These are phyloP conservation scores for Calonectria hongkongensis DNA, from an alignment of 2,329 filamentous ascomycete genomes.

Conservation along the genomic window DNA sequence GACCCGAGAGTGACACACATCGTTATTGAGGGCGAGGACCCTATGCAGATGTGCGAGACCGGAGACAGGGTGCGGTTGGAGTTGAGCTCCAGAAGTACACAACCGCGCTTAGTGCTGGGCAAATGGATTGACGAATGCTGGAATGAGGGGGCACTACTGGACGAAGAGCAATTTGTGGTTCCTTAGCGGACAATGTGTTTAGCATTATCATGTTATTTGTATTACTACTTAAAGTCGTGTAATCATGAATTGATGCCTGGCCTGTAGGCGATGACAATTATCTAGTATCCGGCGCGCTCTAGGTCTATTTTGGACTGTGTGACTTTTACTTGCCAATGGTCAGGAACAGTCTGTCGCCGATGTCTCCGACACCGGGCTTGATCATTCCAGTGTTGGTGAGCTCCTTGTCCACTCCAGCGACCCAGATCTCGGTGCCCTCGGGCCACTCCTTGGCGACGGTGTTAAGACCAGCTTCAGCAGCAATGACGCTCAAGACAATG, in stretches of 20 bases:
- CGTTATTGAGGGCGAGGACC: constrained; percentile 69
- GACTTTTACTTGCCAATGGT: constrained; percentile 85
- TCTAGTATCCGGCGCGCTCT: constrained; percentile 27
- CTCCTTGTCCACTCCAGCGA: constrained; percentile 85
- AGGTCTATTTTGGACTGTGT: neutral
- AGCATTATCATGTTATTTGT: constrained; percentile 43
- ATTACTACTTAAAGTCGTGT: constrained; percentile 43
- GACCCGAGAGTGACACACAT: constrained; percentile 82
- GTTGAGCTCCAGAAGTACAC: constrained; percentile 66
- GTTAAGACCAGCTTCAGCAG: constrained; percentile 80
- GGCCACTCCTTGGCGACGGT: constrained; percentile 86
- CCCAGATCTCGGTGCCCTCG: constrained; percentile 85
- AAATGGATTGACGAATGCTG: constrained; percentile 89
- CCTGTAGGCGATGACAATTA: constrained; percentile 36
- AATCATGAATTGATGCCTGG: constrained; percentile 34
- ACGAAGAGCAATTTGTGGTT: constrained; percentile 80
- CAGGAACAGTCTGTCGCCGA: constrained; percentile 92
- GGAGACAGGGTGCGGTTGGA: constrained; percentile 66
- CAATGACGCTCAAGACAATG: constrained; percentile 85
- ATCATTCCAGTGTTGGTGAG: constrained; percentile 91
- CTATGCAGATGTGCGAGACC: constrained; percentile 60
- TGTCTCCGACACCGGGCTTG: constrained; percentile 90
- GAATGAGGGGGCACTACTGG: constrained; percentile 84
- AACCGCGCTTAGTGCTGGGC: constrained; percentile 81
- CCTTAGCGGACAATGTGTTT: constrained; percentile 43